Evolutionary conservation across 106 monocot genomes (phyloP), one percentile per base, ranked within the genome.

Genomic region (Xerophyta viscosa): DNA sequence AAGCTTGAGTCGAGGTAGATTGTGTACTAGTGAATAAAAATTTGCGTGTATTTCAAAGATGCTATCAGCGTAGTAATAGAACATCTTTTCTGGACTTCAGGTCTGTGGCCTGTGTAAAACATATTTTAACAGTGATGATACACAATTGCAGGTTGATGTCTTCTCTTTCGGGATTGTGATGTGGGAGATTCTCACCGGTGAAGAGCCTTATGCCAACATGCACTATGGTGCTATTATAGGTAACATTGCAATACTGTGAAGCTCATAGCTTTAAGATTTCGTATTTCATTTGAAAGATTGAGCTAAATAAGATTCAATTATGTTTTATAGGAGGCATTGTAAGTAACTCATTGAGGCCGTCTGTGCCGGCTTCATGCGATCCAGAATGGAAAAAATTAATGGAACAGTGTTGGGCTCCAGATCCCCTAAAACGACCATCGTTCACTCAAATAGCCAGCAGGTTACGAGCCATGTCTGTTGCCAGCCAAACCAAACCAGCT

Each of bases 151-250:
- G 94, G 79, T 96, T 72, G 94, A 96, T 65, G 77, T 96, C 27
- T 96, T 88, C 57, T 88, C 94, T 26, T 96, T 88, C 57, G 88
- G 88, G 59, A 82, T 96, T 67, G 84, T 88, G n/a, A 76, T 96
- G 94, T 96, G 94, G 94, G 94, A 96, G 66, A 96, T 96, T 76
- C 84, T 88, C 41, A 96, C 94, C 0, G 84, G 88, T 13, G 88
- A 88, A 19, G 94, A 88, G 25, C 94, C 94, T 19, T 96, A 96
- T 61, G 88, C 73, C 31, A 79, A 77, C 56, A 88, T 96, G 94
- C 94, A 96, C 52, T 88, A 84, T 68, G 94, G 84, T 52, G 88
- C 78, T 48, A 88, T 96, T 24, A 96, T 96, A 84, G 88, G 94
- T 96, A 92, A 39, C 13, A 39, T 18, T 46, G 46, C 18, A 1